These are phyloP conservation scores for Pseudozyma hubeiensis DNA, from an alignment of 1,284 basidiomycete species.

Conservation along the genomic window DNA sequence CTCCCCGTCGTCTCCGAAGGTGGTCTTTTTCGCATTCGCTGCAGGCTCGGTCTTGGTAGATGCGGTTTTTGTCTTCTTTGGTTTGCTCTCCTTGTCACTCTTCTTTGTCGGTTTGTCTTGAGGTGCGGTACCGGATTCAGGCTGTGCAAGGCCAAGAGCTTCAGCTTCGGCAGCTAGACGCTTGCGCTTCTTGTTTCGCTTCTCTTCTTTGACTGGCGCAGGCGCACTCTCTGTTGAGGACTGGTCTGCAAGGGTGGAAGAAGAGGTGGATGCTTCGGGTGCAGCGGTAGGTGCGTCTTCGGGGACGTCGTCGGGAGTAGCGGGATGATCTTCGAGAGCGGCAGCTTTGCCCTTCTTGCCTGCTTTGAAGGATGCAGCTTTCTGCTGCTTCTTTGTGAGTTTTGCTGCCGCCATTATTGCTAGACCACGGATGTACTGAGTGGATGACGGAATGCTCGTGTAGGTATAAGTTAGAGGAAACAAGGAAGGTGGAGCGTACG, in stretches of 20 bases:
- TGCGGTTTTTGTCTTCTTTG: slow-evolving; percentile 15
- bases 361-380: slow-evolving; percentile 55
- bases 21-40: slow-evolving; percentile 35
- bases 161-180: slow-evolving; percentile 43
- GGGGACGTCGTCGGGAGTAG: slow-evolving; percentile 28
- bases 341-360: slow-evolving; percentile 43
- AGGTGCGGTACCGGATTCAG: slow-evolving; percentile 5
- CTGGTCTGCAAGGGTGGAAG: not conserved
- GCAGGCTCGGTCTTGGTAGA: slow-evolving; percentile 13
- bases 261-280: slow-evolving; percentile 13
- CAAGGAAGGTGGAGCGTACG: no score
- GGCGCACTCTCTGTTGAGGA: not conserved
- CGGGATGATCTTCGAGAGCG: slow-evolving; percentile 27
- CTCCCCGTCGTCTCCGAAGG: slow-evolving; percentile 45
- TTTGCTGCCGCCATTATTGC: slow-evolving; percentile 31
- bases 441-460: no score
- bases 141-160: slow-evolving; percentile 1
- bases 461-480: no score
- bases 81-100: slow-evolving; percentile 19
- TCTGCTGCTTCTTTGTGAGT: slow-evolving; percentile 62
- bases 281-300: slow-evolving; percentile 10
- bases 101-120: slow-evolving; percentile 1
- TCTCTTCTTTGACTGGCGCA: slow-evolving; percentile 38
- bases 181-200: slow-evolving; percentile 46
- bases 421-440: not conserved